Conservation (phyloP, 2,329 filamentous ascomycete genomes). For the Purpureocillium lavendulum region DNA sequence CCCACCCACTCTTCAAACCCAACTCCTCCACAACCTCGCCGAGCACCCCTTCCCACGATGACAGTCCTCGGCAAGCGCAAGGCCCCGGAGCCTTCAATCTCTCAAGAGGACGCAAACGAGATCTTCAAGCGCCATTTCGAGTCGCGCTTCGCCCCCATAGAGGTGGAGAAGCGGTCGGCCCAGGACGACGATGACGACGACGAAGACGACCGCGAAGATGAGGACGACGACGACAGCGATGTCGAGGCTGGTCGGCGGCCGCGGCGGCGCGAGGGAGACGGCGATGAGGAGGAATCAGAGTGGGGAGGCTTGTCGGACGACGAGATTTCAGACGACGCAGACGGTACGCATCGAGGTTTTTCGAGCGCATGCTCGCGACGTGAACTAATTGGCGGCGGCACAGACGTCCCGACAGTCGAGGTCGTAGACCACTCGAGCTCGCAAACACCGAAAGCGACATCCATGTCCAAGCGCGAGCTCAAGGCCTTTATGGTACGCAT, state of each 20-base stretch:
- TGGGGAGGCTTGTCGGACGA: constrained; percentile 20
- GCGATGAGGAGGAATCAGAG: constrained; percentile 14
- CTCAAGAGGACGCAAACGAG: constrained; percentile 54
- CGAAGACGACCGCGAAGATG: constrained; percentile 22
- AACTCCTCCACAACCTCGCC: too few species aligned
- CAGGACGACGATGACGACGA: constrained; percentile 17
- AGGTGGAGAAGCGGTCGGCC: constrained; percentile 14
- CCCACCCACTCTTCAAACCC: not conserved
- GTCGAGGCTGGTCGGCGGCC: too few species aligned
- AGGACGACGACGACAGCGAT: constrained; percentile 18
- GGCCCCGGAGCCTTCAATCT: constrained; percentile 19
- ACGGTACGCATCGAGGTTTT: constrained; percentile 8
- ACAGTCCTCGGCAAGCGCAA: constrained; percentile 43
- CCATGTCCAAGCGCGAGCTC: constrained; percentile 59
- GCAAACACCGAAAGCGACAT: constrained; percentile 24
- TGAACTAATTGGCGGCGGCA: constrained; percentile 6
- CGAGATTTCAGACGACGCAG: constrained; percentile 14
- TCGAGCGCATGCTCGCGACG: not conserved
- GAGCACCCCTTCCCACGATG: constrained; percentile 20
- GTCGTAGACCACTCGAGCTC: constrained; percentile 51
- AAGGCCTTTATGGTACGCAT: constrained; percentile 66
- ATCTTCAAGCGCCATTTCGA: constrained; percentile 83
- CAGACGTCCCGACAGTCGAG: constrained; percentile 32
- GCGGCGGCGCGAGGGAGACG: constrained; percentile 12
- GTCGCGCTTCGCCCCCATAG: constrained; percentile 72